phyloP scores from a whole-genome alignment of 148 eudicot genomes.

The Amaranthus palmeri region DNA sequence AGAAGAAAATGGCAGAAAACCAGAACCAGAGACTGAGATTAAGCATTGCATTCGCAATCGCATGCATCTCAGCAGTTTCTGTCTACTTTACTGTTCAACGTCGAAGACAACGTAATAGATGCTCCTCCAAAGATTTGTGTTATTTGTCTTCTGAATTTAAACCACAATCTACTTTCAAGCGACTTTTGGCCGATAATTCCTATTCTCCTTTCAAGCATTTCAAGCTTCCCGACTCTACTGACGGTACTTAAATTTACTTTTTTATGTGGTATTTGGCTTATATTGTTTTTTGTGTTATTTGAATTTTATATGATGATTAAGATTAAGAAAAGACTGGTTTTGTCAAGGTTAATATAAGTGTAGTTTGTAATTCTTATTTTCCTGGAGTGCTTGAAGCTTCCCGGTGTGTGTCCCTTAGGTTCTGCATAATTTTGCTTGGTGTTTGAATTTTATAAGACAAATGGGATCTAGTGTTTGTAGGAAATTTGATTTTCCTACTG shows the following conservation, averaged over 20 bases:
- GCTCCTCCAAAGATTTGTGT: slow-evolving; percentile 32
- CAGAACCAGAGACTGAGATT: slow-evolving; percentile 17
- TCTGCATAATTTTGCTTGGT: too few relatives aligned
- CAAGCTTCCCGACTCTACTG: slow-evolving; percentile 22
- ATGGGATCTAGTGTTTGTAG: too few relatives aligned
- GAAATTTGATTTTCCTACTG: too few relatives aligned
- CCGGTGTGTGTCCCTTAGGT: too few relatives aligned
- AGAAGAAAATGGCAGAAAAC: slow-evolving; percentile 29
- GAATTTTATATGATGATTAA: neutral
- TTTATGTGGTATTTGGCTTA: neutral
- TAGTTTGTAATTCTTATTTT: too few relatives aligned
- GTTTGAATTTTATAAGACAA: too few relatives aligned
- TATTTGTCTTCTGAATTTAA: slow-evolving; percentile 57
- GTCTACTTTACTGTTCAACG: slow-evolving; percentile 25
- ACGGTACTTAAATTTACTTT: slow-evolving; percentile 27
- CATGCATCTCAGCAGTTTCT: slow-evolving; percentile 35
- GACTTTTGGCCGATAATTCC: slow-evolving; percentile 79
- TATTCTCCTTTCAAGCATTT: slow-evolving; percentile 77
- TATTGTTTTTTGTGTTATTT: neutral
- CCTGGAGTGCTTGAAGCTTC: too few relatives aligned
- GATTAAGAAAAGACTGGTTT: neutral
- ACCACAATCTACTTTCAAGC: slow-evolving; percentile 64
- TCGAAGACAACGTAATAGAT: slow-evolving; percentile 31
- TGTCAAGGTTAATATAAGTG: neutral
- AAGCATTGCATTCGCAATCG: slow-evolving; percentile 33